Evolutionary conservation across 805 yeast species (phyloP).

Genomic region (Metschnikowia henanensis): DNA sequence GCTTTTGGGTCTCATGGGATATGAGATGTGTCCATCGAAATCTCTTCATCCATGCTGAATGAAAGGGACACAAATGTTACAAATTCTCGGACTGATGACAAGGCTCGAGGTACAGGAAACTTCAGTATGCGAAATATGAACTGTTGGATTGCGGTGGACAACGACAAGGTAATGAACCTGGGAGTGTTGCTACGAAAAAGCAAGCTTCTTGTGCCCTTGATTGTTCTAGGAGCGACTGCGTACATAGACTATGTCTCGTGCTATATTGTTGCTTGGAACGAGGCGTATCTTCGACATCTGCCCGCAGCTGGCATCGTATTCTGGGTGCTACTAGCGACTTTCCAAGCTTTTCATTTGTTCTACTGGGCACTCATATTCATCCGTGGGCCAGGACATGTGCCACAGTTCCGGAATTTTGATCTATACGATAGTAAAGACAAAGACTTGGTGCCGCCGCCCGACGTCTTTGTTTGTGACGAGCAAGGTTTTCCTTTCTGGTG

Average conservation of each 20-base stretch:
- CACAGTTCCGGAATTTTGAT: slow-evolving; percentile 37
- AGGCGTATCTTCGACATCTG: slow-evolving; percentile 10
- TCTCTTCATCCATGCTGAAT: too few relatives aligned
- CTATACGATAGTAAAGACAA: slow-evolving; percentile 20
- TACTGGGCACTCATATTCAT: slow-evolving; percentile 48
- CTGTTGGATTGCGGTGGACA: background rate
- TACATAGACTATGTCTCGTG: slow-evolving; percentile 15
- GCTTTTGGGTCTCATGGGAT: too few relatives aligned
- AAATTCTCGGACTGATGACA: too few relatives aligned
- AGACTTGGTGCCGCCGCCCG: slow-evolving; percentile 47
- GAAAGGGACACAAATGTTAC: too few relatives aligned
- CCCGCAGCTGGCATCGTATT: slow-evolving; percentile 15
- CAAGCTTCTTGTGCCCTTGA: slow-evolving; percentile 7
- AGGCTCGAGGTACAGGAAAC: background rate
- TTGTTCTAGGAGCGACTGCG: slow-evolving; percentile 8
- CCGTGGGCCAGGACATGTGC: slow-evolving; percentile 60
- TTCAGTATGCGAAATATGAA: background rate
- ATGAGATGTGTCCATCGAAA: too few relatives aligned
- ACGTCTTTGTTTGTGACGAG: slow-evolving; percentile 62
- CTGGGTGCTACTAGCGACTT: slow-evolving; percentile 15
- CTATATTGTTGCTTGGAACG: slow-evolving; percentile 16
- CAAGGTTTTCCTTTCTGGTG: slow-evolving; percentile 82
- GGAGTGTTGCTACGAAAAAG: slow-evolving; percentile 2
- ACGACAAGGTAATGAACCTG: slow-evolving; percentile 1
- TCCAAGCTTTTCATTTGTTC: slow-evolving; percentile 7